phyloP scores from a whole-genome alignment of 1,284 basidiomycete genomes.

The Cystobasidium slooffiae region DNA sequence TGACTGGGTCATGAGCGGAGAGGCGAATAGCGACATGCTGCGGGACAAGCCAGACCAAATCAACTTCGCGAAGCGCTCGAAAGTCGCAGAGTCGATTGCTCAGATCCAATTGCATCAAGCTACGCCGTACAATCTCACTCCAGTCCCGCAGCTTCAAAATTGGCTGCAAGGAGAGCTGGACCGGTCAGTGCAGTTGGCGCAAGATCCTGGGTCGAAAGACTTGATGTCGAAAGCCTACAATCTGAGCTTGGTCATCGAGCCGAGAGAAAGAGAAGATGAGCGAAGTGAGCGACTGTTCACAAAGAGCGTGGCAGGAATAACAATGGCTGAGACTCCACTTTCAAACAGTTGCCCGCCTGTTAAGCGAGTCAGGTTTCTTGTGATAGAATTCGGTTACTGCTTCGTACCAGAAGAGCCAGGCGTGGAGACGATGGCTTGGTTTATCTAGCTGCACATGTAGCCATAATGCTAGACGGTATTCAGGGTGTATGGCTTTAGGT shows the following conservation, averaged over 20 bases:
- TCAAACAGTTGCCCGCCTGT: constrained; percentile 60
- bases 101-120: constrained; percentile 97
- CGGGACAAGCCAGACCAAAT: constrained; percentile 71
- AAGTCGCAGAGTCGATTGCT: constrained; percentile 89
- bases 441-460: not conserved
- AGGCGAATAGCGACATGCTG: constrained; percentile 86
- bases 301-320: not conserved
- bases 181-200: constrained; percentile 1
- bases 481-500: not conserved
- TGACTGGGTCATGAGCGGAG: constrained; percentile 94
- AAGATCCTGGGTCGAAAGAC: constrained; percentile 15
- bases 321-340: not conserved
- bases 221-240: constrained; percentile 33
- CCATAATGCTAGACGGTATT: not conserved
- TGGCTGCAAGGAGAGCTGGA: constrained; percentile 36
- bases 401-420: not conserved
- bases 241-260: constrained; percentile 36
- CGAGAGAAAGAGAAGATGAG: constrained; percentile 42
- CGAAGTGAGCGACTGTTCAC: constrained; percentile 15
- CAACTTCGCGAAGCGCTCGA: constrained; percentile 94
- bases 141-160: constrained; percentile 69
- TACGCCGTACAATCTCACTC: constrained; percentile 81
- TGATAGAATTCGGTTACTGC: constrained; percentile 52
- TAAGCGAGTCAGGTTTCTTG: constrained; percentile 87
- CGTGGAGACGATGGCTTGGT: not conserved